Conservation (phyloP, 2,329 filamentous ascomycete genomes). For the Fusarium verrucosum region DNA sequence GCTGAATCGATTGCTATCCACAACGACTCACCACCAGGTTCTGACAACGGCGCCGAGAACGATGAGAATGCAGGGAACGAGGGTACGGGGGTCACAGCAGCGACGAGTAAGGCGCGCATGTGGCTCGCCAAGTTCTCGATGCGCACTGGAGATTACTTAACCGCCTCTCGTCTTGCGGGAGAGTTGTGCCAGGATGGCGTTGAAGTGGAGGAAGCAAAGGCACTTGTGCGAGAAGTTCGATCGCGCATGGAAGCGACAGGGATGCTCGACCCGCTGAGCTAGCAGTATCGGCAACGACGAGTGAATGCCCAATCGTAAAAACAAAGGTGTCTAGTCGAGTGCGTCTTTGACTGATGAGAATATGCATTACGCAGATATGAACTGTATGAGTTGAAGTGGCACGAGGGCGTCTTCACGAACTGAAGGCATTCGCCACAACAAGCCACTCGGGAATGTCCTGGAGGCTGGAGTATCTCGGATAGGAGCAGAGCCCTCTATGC, state of each 20-base stretch:
- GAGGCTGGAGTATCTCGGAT: background rate
- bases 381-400: slow-evolving; percentile 16
- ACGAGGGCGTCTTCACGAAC: background rate
- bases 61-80: slow-evolving; percentile 52
- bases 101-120: slow-evolving; percentile 90
- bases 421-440: background rate
- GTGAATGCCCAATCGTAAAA: slow-evolving; percentile 4
- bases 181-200: slow-evolving; percentile 96
- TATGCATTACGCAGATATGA: slow-evolving; percentile 23
- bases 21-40: slow-evolving; percentile 59
- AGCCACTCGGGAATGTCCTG: background rate
- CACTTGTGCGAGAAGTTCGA: slow-evolving; percentile 85
- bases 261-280: slow-evolving; percentile 42
- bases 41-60: slow-evolving; percentile 51
- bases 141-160: slow-evolving; percentile 75
- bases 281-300: slow-evolving; percentile 30
- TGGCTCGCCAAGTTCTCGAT: slow-evolving; percentile 91
- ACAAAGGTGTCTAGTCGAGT: background rate
- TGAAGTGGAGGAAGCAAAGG: slow-evolving; percentile 97
- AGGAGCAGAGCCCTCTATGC: background rate
- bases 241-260: slow-evolving; percentile 71
- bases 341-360: slow-evolving; percentile 7
- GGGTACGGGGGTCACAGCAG: slow-evolving; percentile 86
- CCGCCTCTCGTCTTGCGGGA: slow-evolving; percentile 82
- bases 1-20: slow-evolving; percentile 64